Conservation (phyloP, 2,329 filamentous ascomycete genomes). For the Chaetomium sp. region DNA sequence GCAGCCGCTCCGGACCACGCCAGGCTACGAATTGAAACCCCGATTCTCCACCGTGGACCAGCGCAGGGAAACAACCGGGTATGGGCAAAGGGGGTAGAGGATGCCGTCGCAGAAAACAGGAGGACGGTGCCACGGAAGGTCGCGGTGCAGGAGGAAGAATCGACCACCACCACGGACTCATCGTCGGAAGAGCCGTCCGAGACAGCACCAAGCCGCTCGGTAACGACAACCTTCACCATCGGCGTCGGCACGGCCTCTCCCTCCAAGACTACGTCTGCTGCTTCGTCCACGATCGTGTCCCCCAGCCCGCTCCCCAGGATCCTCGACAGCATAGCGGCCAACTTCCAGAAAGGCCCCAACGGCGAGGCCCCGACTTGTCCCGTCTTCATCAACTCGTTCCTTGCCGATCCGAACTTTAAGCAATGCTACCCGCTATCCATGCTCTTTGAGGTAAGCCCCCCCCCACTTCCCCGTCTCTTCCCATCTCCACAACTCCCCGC, state of each 20-base stretch:
- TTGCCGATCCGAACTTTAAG: conserved; percentile 60
- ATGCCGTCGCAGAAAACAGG: conserved; percentile 2
- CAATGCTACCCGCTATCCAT: conserved; percentile 78
- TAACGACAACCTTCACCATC: conserved; percentile 29
- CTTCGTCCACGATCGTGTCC: conserved; percentile 23
- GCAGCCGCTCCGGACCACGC: conserved; percentile 20
- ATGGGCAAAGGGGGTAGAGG: too few species aligned
- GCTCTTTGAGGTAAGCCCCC: conserved; percentile 61
- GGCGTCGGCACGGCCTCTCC: conserved; percentile 22
- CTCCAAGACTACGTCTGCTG: conserved; percentile 22
- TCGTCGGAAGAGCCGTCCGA: conserved; percentile 7
- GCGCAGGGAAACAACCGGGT: conserved; percentile 27
- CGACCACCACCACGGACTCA: not conserved
- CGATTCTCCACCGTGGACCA: conserved; percentile 33
- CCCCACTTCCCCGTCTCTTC: not conserved
- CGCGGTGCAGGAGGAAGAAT: not conserved
- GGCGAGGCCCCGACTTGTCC: conserved; percentile 50
- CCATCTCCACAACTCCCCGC: not conserved
- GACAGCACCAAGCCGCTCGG: conserved; percentile 13
- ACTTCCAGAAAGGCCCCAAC: conserved; percentile 45
- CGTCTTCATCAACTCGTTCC: conserved; percentile 60
- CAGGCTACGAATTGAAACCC: conserved; percentile 26
- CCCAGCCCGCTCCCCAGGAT: conserved; percentile 50
- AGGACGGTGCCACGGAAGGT: conserved; percentile 2
- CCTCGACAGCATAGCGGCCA: conserved; percentile 60